Conservation (phyloP, 306 rosid genomes). For the Heteromeles arbutifolia region DNA sequence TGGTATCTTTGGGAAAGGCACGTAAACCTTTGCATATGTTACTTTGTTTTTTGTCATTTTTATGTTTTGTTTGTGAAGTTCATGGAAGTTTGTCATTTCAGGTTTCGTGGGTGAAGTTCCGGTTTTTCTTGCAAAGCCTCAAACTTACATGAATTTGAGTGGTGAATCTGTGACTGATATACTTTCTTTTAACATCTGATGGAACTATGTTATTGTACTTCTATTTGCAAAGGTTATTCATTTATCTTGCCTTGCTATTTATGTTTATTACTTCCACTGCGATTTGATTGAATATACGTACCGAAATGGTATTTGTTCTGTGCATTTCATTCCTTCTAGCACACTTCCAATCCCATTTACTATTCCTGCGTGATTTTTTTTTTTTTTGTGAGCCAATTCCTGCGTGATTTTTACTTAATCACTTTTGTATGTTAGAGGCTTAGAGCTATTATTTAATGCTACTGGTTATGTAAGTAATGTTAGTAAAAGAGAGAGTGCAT, state of each 20-base stretch:
- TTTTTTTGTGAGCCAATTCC: too few relatives aligned
- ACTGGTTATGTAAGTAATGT: not conserved
- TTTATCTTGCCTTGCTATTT: not conserved
- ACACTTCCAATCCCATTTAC: not conserved
- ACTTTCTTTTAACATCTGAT: not conserved
- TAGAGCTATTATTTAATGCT: not conserved
- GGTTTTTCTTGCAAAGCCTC: conserved; percentile 90
- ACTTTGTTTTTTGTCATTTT: not conserved
- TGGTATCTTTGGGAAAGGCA: conserved; percentile 63
- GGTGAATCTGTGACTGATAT: conserved; percentile 80
- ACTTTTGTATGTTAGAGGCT: not conserved
- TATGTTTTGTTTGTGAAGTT: conserved; percentile 9
- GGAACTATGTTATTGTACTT: not conserved
- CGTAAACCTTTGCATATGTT: not conserved
- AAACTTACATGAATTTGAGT: conserved; percentile 91
- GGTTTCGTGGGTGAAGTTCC: conserved; percentile 78
- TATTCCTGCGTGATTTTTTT: not conserved
- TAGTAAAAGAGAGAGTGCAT: not conserved
- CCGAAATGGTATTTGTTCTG: not conserved
- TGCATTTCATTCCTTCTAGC: not conserved
- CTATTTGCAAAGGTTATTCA: not conserved
- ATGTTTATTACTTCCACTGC: not conserved
- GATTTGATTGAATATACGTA: not conserved
- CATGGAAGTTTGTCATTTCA: conserved; percentile 24
- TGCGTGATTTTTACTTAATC: not conserved